Evolutionary conservation across 2,329 filamentous ascomycete genomes (phyloP), one percentile per base, ranked within the genome.

Genomic region (Sporothrix humicola): DNA sequence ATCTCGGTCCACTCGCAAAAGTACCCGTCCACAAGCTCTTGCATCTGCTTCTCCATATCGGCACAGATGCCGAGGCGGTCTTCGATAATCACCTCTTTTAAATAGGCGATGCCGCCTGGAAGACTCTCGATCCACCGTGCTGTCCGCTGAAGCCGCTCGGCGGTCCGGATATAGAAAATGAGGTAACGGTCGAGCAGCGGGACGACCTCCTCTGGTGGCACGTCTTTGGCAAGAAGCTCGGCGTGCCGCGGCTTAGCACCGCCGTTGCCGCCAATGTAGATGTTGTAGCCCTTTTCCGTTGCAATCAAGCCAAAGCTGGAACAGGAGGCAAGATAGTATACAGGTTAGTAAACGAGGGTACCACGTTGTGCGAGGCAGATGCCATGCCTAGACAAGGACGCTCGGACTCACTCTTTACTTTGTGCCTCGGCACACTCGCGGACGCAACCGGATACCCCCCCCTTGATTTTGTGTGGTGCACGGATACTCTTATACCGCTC

Each of bases 1-100:
- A 92, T 93, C 81, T 95, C 93, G 15, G 92, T 93, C 94, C 94
- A 97, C 83, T 97, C 94, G 83, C 94, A 94, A 83, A 96, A 97
- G 85, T 91, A 97, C 17, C 89, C 89, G 76, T 90, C 91, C 6
- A 97, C 93, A 0, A 97, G 88, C 69, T 93, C 91, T 78, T 93
- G 86, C 94, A 97, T 97, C 81, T 97, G 93, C 48, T 90, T 88
- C 82, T 97, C 94, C 37, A 97, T 89, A 6, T 93, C 91, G 3
- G 91, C 92, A 80, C 90, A 92, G 78, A 97, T 95, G 44, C 94
- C 94, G 0, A 97, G 89, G 79, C 92, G 93, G 84, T 97, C 94
- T 44, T 96, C 88, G 6, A 97, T 85, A 48, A 97, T 87, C 2
- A 97, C 94, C 78, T 94, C 89, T 71, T 90, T 90, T 0, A 97